Evolutionary conservation across 1,284 basidiomycete species (phyloP), one percentile per base, ranked within the genome.

Genomic region (Neolentinus lepideus): DNA sequence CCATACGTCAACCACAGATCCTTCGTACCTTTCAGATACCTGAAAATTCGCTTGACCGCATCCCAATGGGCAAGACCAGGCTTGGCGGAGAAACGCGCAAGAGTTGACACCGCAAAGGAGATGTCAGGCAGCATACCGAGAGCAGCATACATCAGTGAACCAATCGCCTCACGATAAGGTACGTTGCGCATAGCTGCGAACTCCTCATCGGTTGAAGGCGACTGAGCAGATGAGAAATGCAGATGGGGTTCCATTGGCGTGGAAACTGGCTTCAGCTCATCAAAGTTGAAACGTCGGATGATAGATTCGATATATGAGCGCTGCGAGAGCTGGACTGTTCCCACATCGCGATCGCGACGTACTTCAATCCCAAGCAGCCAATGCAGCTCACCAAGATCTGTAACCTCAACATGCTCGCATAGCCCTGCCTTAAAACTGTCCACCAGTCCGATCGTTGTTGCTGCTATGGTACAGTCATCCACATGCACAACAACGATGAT

Each of bases 331-430:
- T 59, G 56, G 45, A 58, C 61, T 14, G 26, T 52, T 10, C 27
- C 27, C 12, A 11, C 11, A 14, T 33, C 33, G 22, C 27, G 35
- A 19, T 53, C 56, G 2, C 63, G 57, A 10, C 56, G 55, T 29
- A 71, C 53, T 51, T 69, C 59, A 19, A 70, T 67, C 16, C 67
- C 64, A 1, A 70, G 60, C 1, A 70, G 36, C 62, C 63, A 54
- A 57, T 56, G 54, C n/a, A 65, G 53, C 19, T 61, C 54, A 8
- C 62, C 56, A 12, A 68, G 57, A 25, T 62, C 56, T 1, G 51
- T 62, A 4, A 61, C 58, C 16, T 58, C 52, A 25, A 61, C 25
- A 19, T 54, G 24, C 29, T 48, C 29, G 10, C 35, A 14, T 1
- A 62, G 50, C 12, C 57, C 36, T 14, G 3, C 47, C 43, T 59